These are phyloP conservation scores for Isoetes engelmannii DNA, from an alignment of 83 land plant genomes.

Conservation along the genomic window DNA sequence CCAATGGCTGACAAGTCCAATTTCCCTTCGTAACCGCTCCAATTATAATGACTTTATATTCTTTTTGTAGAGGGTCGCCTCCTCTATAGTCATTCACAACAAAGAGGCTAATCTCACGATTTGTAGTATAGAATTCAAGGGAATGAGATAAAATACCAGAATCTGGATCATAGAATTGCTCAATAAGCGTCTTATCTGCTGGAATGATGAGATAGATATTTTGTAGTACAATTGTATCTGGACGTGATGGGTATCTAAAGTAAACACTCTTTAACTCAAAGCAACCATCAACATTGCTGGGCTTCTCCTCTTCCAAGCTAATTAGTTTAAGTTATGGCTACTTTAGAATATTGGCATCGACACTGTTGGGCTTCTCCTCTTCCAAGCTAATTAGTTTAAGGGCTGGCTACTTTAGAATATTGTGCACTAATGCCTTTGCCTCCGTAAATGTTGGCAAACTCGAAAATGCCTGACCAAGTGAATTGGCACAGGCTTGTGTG, in stretches of 20 bases:
- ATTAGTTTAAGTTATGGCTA: conserved; percentile 50
- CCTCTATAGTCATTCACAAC: conserved; percentile 20
- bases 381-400: conserved; percentile 39
- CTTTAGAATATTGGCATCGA: conserved; percentile 59
- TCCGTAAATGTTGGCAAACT: conserved; percentile 76
- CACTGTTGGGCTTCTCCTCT: conserved; percentile 45
- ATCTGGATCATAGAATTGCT: conserved; percentile 74
- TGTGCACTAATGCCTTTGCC: conserved; percentile 68
- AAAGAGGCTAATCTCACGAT: not conserved
- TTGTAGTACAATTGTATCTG: conserved; percentile 58
- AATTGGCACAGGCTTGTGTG: too few relatives aligned
- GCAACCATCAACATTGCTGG: conserved; percentile 54
- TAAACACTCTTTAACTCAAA: conserved; percentile 61
- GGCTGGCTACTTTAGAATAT: conserved; percentile 57
- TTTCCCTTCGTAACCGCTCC: conserved; percentile 53
- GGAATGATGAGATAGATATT: conserved; percentile 61
- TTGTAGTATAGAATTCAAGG: not conserved
- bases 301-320: conserved; percentile 36
- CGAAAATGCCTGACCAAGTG: conserved; percentile 54
- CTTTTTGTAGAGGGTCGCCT: conserved; percentile 45
- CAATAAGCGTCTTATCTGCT: conserved; percentile 70
- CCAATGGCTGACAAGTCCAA: conserved; percentile 65
- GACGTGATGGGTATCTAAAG: conserved; percentile 79
- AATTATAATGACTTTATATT: conserved; percentile 37
- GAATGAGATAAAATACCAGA: conserved; percentile 34